A percentile compares a stretch with the other conserved stretches of the same genome.
Evolutionary conservation across 192 early-diverging fungal species (phyloP).

Genomic region (Backusella psychrophila): DNA sequence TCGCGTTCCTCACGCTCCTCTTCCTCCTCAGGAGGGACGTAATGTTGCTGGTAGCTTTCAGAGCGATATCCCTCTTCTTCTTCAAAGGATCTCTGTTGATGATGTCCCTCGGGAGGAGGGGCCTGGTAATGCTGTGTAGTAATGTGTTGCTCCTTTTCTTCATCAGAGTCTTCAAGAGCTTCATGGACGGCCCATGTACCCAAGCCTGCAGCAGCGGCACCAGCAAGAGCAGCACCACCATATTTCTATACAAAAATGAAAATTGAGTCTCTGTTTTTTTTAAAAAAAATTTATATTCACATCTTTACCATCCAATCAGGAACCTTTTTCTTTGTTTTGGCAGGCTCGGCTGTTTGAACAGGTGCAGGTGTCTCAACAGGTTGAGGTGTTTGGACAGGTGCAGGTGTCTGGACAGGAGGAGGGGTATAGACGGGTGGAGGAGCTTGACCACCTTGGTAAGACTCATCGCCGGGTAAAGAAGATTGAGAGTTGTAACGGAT

Average conservation of each 20-base stretch:
- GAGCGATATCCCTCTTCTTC: neutral
- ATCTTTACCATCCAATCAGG: constrained; percentile 35
- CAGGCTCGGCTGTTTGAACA: neutral
- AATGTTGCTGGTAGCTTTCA: neutral
- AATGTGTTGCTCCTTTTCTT: neutral
- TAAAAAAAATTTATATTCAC: too few species aligned
- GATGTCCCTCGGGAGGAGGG: neutral
- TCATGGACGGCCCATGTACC: constrained; percentile 25
- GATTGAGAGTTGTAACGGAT: neutral
- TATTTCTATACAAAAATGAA: constrained; percentile 21
- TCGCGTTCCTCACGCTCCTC: neutral
- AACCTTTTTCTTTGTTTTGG: constrained; percentile 5
- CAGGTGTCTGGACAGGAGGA: neutral
- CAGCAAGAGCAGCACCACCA: constrained; percentile 34
- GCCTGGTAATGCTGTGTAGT: neutral
- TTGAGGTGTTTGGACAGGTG: neutral
- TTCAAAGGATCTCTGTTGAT: neutral
- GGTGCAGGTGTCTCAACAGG: neutral
- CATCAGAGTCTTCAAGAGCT: neutral
- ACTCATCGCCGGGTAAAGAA: neutral
- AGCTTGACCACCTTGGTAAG: neutral
- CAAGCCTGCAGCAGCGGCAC: constrained; percentile 30
- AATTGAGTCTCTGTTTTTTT: neutral
- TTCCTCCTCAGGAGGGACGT: neutral
- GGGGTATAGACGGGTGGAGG: neutral